A percentile compares a stretch with the other conserved stretches of the same genome.
These are phyloP conservation scores for Coprinopsis strossmayeri DNA, from an alignment of 768 basidiomycete genomes.

Conservation along the genomic window DNA sequence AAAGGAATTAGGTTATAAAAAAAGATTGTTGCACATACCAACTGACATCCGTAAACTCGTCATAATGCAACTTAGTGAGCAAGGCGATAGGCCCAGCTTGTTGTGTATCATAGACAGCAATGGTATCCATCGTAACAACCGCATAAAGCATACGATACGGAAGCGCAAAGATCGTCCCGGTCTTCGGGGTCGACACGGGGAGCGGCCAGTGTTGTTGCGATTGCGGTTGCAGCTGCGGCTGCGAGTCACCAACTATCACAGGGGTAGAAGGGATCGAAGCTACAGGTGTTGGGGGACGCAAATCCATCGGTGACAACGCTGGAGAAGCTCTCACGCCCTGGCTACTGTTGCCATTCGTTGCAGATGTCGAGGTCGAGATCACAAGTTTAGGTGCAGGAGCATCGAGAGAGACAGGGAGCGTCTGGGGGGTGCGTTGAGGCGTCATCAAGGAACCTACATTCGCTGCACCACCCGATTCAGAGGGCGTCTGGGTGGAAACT, in stretches of 20 bases:
- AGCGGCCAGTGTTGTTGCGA: slow-evolving; percentile 14
- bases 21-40: slow-evolving; percentile 75
- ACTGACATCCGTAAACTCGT: slow-evolving; percentile 93
- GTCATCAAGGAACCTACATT: slow-evolving; percentile 18
- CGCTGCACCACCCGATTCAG: slow-evolving; percentile 1
- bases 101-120: slow-evolving; percentile 95
- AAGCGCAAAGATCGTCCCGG: slow-evolving; percentile 75
- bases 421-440: slow-evolving; percentile 27
- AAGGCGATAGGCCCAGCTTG: slow-evolving; percentile 89
- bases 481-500: background rate
- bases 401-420: slow-evolving; percentile 26
- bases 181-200: slow-evolving; percentile 17
- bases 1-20: no score
- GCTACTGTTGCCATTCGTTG: slow-evolving; percentile 6
- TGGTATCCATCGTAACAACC: slow-evolving; percentile 93
- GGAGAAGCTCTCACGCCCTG: slow-evolving; percentile 37
- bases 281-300: slow-evolving; percentile 57
- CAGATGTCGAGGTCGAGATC: slow-evolving; percentile 18
- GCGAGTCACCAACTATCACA: slow-evolving; percentile 20
- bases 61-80: slow-evolving; percentile 92
- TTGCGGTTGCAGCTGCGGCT: slow-evolving; percentile 8
- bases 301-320: slow-evolving; percentile 46
- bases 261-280: slow-evolving; percentile 51
- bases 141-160: slow-evolving; percentile 95
- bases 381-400: slow-evolving; percentile 44